Evolutionary conservation across 805 yeast genomes (phyloP).

Genomic region (Candida arabinofermentans): DNA sequence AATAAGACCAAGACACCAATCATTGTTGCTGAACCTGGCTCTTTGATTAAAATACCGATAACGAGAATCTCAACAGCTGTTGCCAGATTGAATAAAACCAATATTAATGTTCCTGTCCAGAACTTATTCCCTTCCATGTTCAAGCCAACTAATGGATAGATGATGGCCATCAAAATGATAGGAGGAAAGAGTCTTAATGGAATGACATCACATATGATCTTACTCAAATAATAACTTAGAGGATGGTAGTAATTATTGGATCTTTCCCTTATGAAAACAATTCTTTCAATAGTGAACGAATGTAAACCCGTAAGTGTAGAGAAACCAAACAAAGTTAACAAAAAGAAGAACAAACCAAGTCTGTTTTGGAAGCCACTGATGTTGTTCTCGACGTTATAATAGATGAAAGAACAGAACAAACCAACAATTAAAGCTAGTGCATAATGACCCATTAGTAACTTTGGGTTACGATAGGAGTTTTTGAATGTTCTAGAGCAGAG

Average conservation of each 20-base stretch:
- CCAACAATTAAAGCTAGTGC: constrained; percentile 74
- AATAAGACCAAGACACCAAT: constrained; percentile 78
- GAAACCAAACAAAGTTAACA: constrained; percentile 89
- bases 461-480: constrained; percentile 89
- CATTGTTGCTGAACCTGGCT: constrained; percentile 89
- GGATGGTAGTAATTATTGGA: constrained; percentile 94
- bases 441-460: constrained; percentile 80
- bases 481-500: constrained; percentile 85
- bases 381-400: constrained; percentile 79
- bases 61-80: constrained; percentile 81
- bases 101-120: constrained; percentile 59
- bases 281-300: constrained; percentile 82
- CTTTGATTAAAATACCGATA: constrained; percentile 82
- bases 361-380: constrained; percentile 96
- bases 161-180: constrained; percentile 66
- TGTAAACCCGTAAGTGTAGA: constrained; percentile 89
- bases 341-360: constrained; percentile 87
- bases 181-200: constrained; percentile 95
- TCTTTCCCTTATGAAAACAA: constrained; percentile 87
- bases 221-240: constrained; percentile 76
- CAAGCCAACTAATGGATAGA: constrained; percentile 88
- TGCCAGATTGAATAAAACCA: constrained; percentile 82
- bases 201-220: constrained; percentile 85
- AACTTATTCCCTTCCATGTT: constrained; percentile 75
- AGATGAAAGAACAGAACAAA: constrained; percentile 77